Conservation (phyloP, 2,329 filamentous ascomycete genomes). For the Colletotrichum tropicicola region DNA sequence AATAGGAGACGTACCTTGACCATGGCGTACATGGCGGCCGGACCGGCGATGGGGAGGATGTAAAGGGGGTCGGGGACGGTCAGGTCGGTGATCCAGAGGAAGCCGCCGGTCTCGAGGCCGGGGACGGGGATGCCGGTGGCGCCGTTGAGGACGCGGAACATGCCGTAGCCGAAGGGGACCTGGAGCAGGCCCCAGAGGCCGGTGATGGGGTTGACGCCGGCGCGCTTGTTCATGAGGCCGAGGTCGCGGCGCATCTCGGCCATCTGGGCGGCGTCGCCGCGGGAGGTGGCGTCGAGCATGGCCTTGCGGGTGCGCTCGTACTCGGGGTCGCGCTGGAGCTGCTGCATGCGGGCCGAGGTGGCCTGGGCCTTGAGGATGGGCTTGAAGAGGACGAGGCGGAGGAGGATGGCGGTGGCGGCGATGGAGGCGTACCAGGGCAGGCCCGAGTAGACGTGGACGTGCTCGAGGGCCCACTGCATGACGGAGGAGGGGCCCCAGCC, state of each 20-base stretch:
- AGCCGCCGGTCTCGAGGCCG: conserved; percentile 74
- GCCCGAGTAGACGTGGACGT: conserved; percentile 79
- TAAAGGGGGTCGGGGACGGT: conserved; percentile 80
- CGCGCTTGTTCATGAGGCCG: conserved; percentile 46
- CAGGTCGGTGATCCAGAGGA: conserved; percentile 83
- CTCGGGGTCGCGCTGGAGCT: conserved; percentile 62
- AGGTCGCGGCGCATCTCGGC: conserved; percentile 46
- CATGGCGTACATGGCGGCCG: conserved; percentile 63
- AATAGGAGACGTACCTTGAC: conserved; percentile 58
- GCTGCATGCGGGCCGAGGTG: conserved; percentile 67
- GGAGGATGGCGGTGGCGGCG: conserved; percentile 67
- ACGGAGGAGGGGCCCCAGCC: conserved; percentile 81
- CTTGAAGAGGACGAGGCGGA: conserved; percentile 74
- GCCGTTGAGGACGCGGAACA: conserved; percentile 78
- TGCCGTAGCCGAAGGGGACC: conserved; percentile 79
- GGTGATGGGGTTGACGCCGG: conserved; percentile 43
- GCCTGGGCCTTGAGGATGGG: conserved; percentile 71
- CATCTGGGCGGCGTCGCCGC: conserved; percentile 64
- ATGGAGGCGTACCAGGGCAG: conserved; percentile 88
- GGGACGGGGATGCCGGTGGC: conserved; percentile 86
- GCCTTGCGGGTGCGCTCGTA: conserved; percentile 51
- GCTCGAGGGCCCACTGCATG: conserved; percentile 82
- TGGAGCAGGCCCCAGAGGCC: conserved; percentile 51
- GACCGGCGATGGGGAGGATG: conserved; percentile 73
- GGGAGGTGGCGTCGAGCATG: conserved; percentile 58